These are phyloP conservation scores for Coemansia sp. DNA, from an alignment of 192 early-diverging fungal genomes.

Conservation along the genomic window DNA sequence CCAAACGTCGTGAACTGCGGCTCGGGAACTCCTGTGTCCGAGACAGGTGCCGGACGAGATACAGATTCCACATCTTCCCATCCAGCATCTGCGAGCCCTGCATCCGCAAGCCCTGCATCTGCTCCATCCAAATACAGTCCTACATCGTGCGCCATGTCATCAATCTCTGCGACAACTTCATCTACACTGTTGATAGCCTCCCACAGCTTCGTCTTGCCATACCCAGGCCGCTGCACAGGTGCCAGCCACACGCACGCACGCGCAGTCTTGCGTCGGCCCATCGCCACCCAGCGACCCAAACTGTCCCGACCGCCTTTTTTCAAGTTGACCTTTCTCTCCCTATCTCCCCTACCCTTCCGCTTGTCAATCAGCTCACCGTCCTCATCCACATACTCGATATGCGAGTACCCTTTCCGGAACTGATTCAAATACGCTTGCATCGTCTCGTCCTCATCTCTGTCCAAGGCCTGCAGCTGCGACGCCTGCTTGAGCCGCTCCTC, in stretches of 20 bases:
- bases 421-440: slow-evolving; percentile 27
- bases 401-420: slow-evolving; percentile 27
- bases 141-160: background rate
- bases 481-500: slow-evolving; percentile 21
- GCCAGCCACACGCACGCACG: slow-evolving; percentile 74
- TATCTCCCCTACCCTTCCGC: slow-evolving; percentile 11
- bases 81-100: background rate
- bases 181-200: background rate
- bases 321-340: slow-evolving; percentile 19
- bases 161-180: slow-evolving; percentile 46
- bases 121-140: background rate
- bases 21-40: slow-evolving; percentile 1
- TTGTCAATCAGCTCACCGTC: background rate
- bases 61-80: no score
- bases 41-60: no score
- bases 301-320: slow-evolving; percentile 59
- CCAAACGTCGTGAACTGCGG: slow-evolving; percentile 36
- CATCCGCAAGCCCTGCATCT: background rate
- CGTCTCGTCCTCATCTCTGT: slow-evolving; percentile 3
- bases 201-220: background rate
- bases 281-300: slow-evolving; percentile 70
- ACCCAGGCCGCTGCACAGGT: slow-evolving; percentile 13
- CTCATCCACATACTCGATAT: slow-evolving; percentile 17
- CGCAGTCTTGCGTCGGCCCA: slow-evolving; percentile 81
- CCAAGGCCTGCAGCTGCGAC: background rate